Conservation (phyloP, 352 stramenopile species). For the Phytophthora quininea region DNA sequence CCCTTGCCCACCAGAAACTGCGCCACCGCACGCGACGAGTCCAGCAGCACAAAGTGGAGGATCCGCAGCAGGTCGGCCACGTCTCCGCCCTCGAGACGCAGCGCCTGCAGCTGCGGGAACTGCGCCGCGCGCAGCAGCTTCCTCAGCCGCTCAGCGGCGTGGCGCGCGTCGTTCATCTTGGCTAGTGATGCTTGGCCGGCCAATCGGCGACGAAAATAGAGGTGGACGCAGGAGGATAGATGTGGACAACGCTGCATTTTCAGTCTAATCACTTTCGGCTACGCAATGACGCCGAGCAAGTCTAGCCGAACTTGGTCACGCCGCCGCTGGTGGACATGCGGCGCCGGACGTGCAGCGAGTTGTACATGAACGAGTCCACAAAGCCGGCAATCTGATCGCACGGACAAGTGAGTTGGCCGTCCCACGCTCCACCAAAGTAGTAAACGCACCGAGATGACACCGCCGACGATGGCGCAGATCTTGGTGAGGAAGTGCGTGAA, state of each 20-base stretch:
- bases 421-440: not conserved
- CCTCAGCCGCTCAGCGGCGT: slow-evolving; percentile 62
- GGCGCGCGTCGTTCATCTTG: slow-evolving; percentile 42
- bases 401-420: not conserved
- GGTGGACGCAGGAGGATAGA: not conserved
- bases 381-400: slow-evolving; percentile 79
- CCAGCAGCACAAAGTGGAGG: slow-evolving; percentile 73
- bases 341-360: slow-evolving; percentile 71
- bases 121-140: slow-evolving; percentile 58
- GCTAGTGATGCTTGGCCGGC: not conserved
- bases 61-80: slow-evolving; percentile 67
- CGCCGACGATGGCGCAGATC: slow-evolving; percentile 83
- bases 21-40: slow-evolving; percentile 75
- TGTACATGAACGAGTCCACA: slow-evolving; percentile 89
- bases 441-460: slow-evolving; percentile 78
- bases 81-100: slow-evolving; percentile 40
- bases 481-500: slow-evolving; percentile 88
- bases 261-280: slow-evolving; percentile 25
- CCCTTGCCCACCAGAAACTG: slow-evolving; percentile 58
- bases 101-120: slow-evolving; percentile 50
- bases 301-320: slow-evolving; percentile 43
- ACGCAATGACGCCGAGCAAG: not conserved
- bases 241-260: slow-evolving; percentile 12
- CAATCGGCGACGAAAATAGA: slow-evolving; percentile 1
- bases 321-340: slow-evolving; percentile 28